Conservation (phyloP, 1,284 basidiomycete genomes). For the Boletus semigastroideus region DNA sequence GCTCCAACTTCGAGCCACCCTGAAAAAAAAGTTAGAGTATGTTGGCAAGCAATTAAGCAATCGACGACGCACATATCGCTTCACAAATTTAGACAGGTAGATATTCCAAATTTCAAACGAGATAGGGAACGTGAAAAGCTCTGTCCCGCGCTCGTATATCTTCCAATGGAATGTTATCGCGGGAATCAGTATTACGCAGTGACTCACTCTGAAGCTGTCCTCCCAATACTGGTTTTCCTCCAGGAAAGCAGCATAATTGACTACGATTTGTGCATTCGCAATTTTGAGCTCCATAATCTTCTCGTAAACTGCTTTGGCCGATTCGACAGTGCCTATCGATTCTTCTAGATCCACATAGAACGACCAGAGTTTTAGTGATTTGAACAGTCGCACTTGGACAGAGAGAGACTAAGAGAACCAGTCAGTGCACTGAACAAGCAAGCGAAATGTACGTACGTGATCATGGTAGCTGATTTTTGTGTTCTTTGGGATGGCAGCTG, state of each 20-base stretch:
- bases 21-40: slow-evolving; percentile 30
- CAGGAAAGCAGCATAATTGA: slow-evolving; percentile 96
- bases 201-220: slow-evolving; percentile 94
- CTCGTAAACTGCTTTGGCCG: slow-evolving; percentile 93
- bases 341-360: slow-evolving; percentile 99
- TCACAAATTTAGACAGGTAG: slow-evolving; percentile 95
- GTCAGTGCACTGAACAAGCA: slow-evolving; percentile 10
- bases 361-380: slow-evolving; percentile 97
- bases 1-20: slow-evolving; percentile 93
- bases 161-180: slow-evolving; percentile 25
- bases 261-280: slow-evolving; percentile 96
- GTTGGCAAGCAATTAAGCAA: neutral
- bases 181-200: slow-evolving; percentile 1
- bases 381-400: slow-evolving; percentile 91
- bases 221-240: slow-evolving; percentile 99
- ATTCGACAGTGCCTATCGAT: slow-evolving; percentile 91
- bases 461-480: slow-evolving; percentile 94
- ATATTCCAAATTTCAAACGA: slow-evolving; percentile 99
- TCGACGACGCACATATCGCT: slow-evolving; percentile 82
- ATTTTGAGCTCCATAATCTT: slow-evolving; percentile 97
- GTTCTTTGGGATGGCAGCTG: slow-evolving; percentile 86
- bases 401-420: slow-evolving; percentile 61
- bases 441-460: slow-evolving; percentile 60
- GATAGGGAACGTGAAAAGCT: slow-evolving; percentile 96
- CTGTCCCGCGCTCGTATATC: slow-evolving; percentile 97